A percentile compares a stretch with the other conserved stretches of the same genome.
Evolutionary conservation across 805 yeast genomes (phyloP).

Genomic region (Candida ovalis): DNA sequence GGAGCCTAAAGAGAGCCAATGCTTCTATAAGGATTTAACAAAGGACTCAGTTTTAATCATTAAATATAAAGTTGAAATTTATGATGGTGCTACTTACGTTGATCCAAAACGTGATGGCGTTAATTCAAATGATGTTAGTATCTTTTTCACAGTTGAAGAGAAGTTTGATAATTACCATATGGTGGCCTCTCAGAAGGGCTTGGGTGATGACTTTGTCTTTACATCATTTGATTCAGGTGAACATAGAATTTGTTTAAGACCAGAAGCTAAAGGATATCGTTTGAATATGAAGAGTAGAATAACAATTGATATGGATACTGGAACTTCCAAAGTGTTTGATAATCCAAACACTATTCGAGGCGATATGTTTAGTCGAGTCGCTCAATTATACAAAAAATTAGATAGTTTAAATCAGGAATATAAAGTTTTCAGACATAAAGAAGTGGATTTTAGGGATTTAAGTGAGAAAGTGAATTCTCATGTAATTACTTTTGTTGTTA

Average conservation of each 20-base stretch:
- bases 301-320: constrained; percentile 65
- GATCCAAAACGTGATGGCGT: background rate
- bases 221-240: constrained; percentile 82
- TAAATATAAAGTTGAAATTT: constrained; percentile 43
- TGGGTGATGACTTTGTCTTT: constrained; percentile 64
- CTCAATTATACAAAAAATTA: constrained; percentile 54
- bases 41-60: constrained; percentile 48
- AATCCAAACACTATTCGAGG: constrained; percentile 48
- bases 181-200: constrained; percentile 64
- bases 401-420: constrained; percentile 64
- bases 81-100: constrained; percentile 6
- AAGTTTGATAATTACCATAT: constrained; percentile 80
- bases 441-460: constrained; percentile 70
- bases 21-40: constrained; percentile 54
- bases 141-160: constrained; percentile 40
- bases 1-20: constrained; percentile 48
- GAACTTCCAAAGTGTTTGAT: constrained; percentile 58
- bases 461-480: constrained; percentile 72
- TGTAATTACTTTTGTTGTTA: constrained; percentile 68
- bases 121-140: constrained; percentile 9
- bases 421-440: constrained; percentile 58
- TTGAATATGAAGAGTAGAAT: constrained; percentile 53
- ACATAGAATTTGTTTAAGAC: constrained; percentile 72
- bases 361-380: constrained; percentile 48
- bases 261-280: constrained; percentile 30